Conservation (phyloP, 768 basidiomycete species). For the Boletus fagicola region DNA sequence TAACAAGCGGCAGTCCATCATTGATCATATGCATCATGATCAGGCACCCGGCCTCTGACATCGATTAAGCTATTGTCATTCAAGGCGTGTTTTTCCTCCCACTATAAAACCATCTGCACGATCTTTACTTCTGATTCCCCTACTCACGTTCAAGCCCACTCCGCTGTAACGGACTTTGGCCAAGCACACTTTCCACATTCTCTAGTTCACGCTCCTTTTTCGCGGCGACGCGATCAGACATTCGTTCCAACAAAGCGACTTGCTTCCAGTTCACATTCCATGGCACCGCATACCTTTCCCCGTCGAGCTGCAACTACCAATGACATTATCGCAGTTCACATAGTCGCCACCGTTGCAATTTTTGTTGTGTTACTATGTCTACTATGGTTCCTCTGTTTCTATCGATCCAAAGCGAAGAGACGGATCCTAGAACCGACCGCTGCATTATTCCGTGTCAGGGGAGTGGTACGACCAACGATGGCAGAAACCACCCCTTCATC, state of each 20-base stretch:
- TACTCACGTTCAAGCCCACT: constrained; percentile 1
- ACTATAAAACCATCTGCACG: constrained; percentile 6
- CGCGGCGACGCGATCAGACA: not conserved
- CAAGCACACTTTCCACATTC: not conserved
- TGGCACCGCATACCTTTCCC: constrained; percentile 16
- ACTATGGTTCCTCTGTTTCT: constrained; percentile 36
- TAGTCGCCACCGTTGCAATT: constrained; percentile 11
- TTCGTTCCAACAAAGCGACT: not conserved
- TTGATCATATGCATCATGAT: not conserved
- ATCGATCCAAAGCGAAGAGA: constrained; percentile 41
- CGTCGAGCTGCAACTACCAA: constrained; percentile 17
- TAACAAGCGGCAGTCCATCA: not conserved
- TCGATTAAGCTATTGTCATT: not conserved
- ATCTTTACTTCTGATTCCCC: not conserved
- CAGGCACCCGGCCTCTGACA: not conserved
- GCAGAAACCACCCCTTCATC: not conserved
- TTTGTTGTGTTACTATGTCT: constrained; percentile 32
- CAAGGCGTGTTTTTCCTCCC: not conserved
- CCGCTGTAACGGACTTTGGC: not conserved
- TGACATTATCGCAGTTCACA: constrained; percentile 47
- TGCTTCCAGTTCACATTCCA: constrained; percentile 4
- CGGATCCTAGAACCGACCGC: constrained; percentile 38
- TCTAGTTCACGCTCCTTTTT: not conserved
- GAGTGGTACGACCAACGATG: constrained; percentile 5
- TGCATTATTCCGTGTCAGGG: constrained; percentile 38